A percentile compares a stretch with the other conserved stretches of the same genome.
phyloP scores from a whole-genome alignment of 1,284 basidiomycete species.

The Papiliotrema laurentii region DNA sequence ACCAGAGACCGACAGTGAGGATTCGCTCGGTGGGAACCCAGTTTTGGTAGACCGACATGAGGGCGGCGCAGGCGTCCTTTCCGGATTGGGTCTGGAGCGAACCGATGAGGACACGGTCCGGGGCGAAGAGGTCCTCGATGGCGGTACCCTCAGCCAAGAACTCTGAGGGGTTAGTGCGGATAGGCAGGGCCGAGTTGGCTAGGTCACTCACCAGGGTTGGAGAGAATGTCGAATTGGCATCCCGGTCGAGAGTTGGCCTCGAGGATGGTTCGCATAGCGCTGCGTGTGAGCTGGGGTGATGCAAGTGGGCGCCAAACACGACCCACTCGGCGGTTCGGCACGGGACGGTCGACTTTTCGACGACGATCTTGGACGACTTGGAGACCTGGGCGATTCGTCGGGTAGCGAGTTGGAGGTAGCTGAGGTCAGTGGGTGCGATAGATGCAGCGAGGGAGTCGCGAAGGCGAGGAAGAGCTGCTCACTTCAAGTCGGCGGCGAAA shows the following conservation, averaged over 20 bases:
- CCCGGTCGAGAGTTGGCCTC: conserved; percentile 93
- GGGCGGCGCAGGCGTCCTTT: conserved; percentile 68
- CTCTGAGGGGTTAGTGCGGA: conserved; percentile 46
- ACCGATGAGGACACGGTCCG: conserved; percentile 95
- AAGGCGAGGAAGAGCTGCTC: conserved; percentile 36
- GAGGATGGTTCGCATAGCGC: conserved; percentile 95
- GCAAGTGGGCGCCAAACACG: background rate
- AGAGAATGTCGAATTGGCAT: conserved; percentile 94
- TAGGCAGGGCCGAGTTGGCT: background rate
- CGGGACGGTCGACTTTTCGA: conserved; percentile 98
- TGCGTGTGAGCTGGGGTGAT: conserved; percentile 7
- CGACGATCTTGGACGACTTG: conserved; percentile 90
- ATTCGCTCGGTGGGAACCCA: conserved; percentile 87
- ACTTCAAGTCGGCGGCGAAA: conserved; percentile 97
- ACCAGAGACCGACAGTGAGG: conserved; percentile 95
- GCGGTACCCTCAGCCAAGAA: conserved; percentile 98
- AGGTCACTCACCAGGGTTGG: conserved; percentile 67
- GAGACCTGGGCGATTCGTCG: conserved; percentile 92
- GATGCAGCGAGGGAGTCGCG: too few relatives aligned
- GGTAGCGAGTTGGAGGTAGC: conserved; percentile 94
- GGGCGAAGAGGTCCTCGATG: conserved; percentile 77
- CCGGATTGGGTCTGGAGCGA: conserved; percentile 86
- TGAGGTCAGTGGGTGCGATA: conserved; percentile 38
- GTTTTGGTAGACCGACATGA: conserved; percentile 81
- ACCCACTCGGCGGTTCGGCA: conserved; percentile 84